phyloP scores from a whole-genome alignment of 768 basidiomycete genomes.

The Hortiboletus campestris region DNA sequence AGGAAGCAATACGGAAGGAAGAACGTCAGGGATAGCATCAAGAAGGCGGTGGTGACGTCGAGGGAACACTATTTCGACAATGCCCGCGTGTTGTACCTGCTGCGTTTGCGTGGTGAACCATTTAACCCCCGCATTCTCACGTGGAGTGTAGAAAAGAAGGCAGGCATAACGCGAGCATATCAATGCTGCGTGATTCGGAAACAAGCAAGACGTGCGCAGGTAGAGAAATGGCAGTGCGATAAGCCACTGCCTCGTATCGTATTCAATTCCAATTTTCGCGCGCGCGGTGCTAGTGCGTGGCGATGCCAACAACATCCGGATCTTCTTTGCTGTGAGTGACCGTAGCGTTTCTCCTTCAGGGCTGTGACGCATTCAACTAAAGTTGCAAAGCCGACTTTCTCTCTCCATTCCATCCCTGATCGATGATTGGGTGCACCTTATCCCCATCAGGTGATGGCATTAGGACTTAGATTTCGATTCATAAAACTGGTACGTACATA shows the following conservation, averaged over 20 bases:
- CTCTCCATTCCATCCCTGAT: not conserved
- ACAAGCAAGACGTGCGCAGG: not conserved
- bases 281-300: not conserved
- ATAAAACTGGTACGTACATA: not conserved
- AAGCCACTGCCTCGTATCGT: not conserved
- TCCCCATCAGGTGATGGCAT: not conserved
- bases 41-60: too few species aligned
- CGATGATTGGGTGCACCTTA: not conserved
- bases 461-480: not conserved
- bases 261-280: not conserved
- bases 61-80: too few species aligned
- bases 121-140: not conserved
- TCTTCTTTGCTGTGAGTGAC: too few species aligned
- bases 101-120: too few species aligned
- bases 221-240: not conserved
- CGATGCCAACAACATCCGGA: not conserved
- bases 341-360: too few species aligned
- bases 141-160: not conserved
- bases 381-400: not conserved
- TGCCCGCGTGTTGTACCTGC: too few species aligned
- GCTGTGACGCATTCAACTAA: not conserved
- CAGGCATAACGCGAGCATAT: not conserved
- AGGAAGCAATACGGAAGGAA: too few species aligned
- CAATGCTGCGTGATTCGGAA: not conserved
- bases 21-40: too few species aligned